Conservation (phyloP, 257 asterid genomes). For the Parsonsia alboflavescens region DNA sequence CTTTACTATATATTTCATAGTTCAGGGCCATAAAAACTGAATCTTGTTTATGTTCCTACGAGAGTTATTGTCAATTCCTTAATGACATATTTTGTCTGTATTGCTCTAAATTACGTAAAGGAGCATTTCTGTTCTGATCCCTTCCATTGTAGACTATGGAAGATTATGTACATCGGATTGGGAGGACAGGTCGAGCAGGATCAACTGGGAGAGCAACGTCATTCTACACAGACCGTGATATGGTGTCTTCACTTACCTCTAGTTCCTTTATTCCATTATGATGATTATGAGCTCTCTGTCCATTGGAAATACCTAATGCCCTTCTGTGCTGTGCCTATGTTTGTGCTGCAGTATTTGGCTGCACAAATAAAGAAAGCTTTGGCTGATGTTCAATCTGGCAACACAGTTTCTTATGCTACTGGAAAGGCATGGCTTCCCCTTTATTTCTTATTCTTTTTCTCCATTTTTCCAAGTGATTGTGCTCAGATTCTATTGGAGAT, state of each 20-base stretch:
- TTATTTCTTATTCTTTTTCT: slow-evolving; percentile 4
- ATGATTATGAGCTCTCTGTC: neutral
- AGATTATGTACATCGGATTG: slow-evolving; percentile 87
- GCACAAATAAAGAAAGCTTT: slow-evolving; percentile 83
- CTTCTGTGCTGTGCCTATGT: slow-evolving; percentile 4
- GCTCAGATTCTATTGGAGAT: neutral
- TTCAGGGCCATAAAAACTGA: neutral
- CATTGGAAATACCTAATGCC: slow-evolving; percentile 3
- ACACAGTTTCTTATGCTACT: slow-evolving; percentile 54
- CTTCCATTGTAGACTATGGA: slow-evolving; percentile 62
- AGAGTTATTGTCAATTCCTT: neutral
- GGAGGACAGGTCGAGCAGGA: slow-evolving; percentile 95
- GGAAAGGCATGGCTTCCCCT: slow-evolving; percentile 59
- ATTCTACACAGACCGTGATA: slow-evolving; percentile 73
- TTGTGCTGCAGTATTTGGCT: slow-evolving; percentile 56
- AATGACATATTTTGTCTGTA: neutral
- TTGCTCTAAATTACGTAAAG: neutral
- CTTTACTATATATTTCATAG: neutral
- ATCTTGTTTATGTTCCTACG: neutral
- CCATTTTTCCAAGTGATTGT: neutral
- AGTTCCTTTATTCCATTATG: slow-evolving; percentile 7
- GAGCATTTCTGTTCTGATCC: slow-evolving; percentile 11
- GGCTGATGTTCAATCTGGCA: slow-evolving; percentile 78
- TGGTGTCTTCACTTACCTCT: slow-evolving; percentile 37
- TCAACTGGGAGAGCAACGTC: slow-evolving; percentile 85